Conservation (phyloP, 352 stramenopile genomes). For the Globisporangium irregulare region DNA sequence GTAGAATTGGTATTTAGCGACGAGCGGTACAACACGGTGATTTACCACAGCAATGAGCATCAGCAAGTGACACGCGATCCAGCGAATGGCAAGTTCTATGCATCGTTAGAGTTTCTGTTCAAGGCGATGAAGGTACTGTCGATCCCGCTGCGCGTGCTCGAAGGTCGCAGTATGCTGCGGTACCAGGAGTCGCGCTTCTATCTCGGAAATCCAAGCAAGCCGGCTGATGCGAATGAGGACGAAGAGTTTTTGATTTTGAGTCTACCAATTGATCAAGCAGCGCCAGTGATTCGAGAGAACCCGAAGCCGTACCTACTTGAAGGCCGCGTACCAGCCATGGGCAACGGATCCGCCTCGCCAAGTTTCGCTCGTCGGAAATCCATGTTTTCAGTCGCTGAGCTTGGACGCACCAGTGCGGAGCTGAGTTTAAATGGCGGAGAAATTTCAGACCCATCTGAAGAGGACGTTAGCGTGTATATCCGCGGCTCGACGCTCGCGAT, state of each 20-base stretch:
- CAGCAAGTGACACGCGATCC: conserved; percentile 16
- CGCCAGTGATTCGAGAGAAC: conserved; percentile 32
- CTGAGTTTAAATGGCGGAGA: conserved; percentile 18
- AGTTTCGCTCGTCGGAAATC: conserved; percentile 80
- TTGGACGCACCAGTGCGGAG: conserved; percentile 34
- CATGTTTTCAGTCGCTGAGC: conserved; percentile 59
- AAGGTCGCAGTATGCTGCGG: conserved; percentile 47
- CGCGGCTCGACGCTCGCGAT: conserved; percentile 59
- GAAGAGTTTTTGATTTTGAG: conserved; percentile 56
- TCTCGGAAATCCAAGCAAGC: conserved; percentile 22
- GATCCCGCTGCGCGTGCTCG: conserved; percentile 53
- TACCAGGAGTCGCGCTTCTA: conserved; percentile 70
- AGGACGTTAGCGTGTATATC: conserved; percentile 37
- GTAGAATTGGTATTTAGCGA: conserved; percentile 76
- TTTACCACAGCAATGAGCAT: conserved; percentile 36
- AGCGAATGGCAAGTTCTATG: conserved; percentile 35
- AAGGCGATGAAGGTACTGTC: conserved; percentile 32
- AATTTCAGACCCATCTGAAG: conserved; percentile 23
- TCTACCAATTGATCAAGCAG: conserved; percentile 42
- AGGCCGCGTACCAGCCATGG: conserved; percentile 79
- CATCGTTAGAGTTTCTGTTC: conserved; percentile 49
- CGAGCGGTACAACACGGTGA: conserved; percentile 62
- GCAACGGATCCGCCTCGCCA: conserved; percentile 73
- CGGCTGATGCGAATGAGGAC: conserved; percentile 22
- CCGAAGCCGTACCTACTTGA: conserved; percentile 45